Conservation (phyloP, 805 yeast genomes). For the Scheffersomyces coipomensis region DNA sequence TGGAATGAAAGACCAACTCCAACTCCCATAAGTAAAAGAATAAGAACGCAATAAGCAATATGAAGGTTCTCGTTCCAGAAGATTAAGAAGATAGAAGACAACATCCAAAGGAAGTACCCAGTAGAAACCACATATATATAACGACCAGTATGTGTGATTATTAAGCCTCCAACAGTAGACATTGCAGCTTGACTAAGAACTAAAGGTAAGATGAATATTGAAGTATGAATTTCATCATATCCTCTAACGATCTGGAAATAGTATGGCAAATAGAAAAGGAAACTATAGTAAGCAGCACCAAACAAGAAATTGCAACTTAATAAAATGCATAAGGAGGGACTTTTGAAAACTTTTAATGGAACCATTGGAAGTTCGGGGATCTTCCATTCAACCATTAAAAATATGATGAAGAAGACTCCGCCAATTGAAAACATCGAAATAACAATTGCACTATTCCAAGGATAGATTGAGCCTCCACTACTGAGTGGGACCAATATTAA, state of each 20-base stretch:
- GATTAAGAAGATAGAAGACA: slow-evolving; percentile 43
- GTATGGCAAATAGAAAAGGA: slow-evolving; percentile 30
- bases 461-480: slow-evolving; percentile 50
- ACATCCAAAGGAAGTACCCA: slow-evolving; percentile 30
- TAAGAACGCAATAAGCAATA: slow-evolving; percentile 24
- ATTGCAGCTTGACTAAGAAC: slow-evolving; percentile 31
- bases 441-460: slow-evolving; percentile 58
- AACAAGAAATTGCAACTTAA: slow-evolving; percentile 29
- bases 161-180: slow-evolving; percentile 28
- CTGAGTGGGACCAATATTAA: slow-evolving; percentile 48
- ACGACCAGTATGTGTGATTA: slow-evolving; percentile 28
- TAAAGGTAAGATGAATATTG: slow-evolving; percentile 28
- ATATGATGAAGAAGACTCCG: slow-evolving; percentile 30
- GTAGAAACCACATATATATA: slow-evolving; percentile 23
- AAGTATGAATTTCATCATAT: slow-evolving; percentile 36
- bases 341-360: slow-evolving; percentile 38
- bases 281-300: slow-evolving; percentile 31
- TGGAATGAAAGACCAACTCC: slow-evolving; percentile 38
- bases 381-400: slow-evolving; percentile 39
- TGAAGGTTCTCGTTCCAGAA: slow-evolving; percentile 21
- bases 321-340: slow-evolving; percentile 35
- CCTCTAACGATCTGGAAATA: slow-evolving; percentile 21
- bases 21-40: slow-evolving; percentile 31
- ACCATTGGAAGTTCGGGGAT: slow-evolving; percentile 46
- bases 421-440: slow-evolving; percentile 50